phyloP scores from a whole-genome alignment of 1,284 basidiomycete species.

The Porodaedalea pini region DNA sequence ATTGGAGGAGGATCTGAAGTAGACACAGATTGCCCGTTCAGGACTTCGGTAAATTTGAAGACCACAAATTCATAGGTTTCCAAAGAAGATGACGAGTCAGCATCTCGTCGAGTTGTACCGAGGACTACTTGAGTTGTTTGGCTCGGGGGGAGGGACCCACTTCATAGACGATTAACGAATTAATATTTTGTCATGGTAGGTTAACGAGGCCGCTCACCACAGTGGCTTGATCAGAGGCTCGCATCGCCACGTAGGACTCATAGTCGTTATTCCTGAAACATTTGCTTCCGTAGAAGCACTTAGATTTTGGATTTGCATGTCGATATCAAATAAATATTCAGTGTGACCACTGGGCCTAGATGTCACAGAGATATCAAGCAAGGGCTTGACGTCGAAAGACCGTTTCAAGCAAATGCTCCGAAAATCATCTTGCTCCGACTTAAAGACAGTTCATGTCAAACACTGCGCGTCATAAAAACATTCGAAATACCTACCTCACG shows the following conservation, averaged over 20 bases:
- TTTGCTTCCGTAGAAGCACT: constrained; percentile 37
- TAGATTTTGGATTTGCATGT: constrained; percentile 55
- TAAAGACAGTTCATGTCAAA: constrained; percentile 1
- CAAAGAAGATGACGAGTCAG: constrained; percentile 33
- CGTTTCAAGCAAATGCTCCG: constrained; percentile 54
- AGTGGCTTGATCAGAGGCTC: constrained; percentile 13
- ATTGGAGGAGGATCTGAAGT: constrained; percentile 51
- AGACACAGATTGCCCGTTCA: constrained; percentile 47
- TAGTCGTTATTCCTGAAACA: constrained; percentile 52
- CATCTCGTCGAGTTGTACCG: constrained; percentile 38
- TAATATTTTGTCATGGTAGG: neutral
- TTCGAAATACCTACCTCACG: constrained; percentile 51
- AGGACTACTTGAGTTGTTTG: constrained; percentile 40
- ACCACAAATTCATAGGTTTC: constrained; percentile 51
- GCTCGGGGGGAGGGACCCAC: constrained; percentile 49
- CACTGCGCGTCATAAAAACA: neutral
- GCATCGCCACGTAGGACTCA: constrained; percentile 66
- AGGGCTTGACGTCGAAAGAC: constrained; percentile 53
- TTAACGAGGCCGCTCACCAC: constrained; percentile 2
- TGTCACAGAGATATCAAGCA: constrained; percentile 48
- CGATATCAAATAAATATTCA: constrained; percentile 53
- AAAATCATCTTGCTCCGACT: constrained; percentile 34
- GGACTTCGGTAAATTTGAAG: constrained; percentile 46
- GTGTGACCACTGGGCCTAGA: constrained; percentile 46
- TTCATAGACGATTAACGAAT: constrained; percentile 40